Percentiles rank a stretch among this genome's conserved stretches.
phyloP scores from a whole-genome alignment of 2,329 filamentous ascomycete species.

The Paraconiothyrium sp. region DNA sequence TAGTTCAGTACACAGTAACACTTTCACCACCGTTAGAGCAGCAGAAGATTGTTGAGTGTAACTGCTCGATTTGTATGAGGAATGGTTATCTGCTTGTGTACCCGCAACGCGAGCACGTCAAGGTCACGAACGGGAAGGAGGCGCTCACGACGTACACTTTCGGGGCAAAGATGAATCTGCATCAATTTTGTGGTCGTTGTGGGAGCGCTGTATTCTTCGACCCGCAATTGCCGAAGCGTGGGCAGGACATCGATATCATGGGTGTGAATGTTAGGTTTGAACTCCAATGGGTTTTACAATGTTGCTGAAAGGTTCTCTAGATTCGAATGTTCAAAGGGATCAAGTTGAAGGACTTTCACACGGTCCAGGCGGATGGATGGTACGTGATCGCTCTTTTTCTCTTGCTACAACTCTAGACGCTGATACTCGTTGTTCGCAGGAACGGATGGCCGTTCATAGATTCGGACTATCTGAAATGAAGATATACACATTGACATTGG shows the following conservation, averaged over 20 bases:
- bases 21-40: constrained; percentile 61
- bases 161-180: constrained; percentile 34
- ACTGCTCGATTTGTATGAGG: constrained; percentile 63
- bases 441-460: constrained; percentile 21
- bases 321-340: constrained; percentile 42
- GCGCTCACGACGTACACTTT: constrained; percentile 36
- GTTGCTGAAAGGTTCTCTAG: constrained; percentile 15
- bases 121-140: constrained; percentile 38
- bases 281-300: neutral
- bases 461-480: constrained; percentile 23
- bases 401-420: neutral
- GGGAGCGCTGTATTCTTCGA: constrained; percentile 42
- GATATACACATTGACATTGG: neutral
- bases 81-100: constrained; percentile 62
- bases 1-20: constrained; percentile 59
- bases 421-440: neutral
- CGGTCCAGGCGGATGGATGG: constrained; percentile 34
- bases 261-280: constrained; percentile 40
- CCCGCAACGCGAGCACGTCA: constrained; percentile 33
- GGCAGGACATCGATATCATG: constrained; percentile 32
- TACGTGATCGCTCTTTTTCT: neutral
- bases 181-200: constrained; percentile 41
- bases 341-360: constrained; percentile 33
- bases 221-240: constrained; percentile 34
- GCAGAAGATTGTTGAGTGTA: constrained; percentile 60